Conservation (phyloP, 768 basidiomycete genomes). For the Agaricus subrufescens region DNA sequence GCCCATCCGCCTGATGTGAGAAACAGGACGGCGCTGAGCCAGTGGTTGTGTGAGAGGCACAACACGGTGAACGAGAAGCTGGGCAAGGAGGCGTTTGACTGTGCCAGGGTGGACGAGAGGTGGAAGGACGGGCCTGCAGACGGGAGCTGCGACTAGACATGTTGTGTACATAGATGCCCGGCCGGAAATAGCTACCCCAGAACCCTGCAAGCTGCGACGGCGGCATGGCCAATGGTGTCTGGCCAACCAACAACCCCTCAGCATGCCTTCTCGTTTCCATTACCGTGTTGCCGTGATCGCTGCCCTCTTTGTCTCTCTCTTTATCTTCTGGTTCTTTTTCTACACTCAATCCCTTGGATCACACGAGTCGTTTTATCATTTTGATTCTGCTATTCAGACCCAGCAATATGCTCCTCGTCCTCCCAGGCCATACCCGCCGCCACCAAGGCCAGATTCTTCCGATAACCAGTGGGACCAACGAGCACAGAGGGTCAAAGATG, state of each 20-base stretch:
- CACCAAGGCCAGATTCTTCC: not conserved
- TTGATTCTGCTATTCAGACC: not conserved
- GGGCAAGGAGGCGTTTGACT: conserved; percentile 83
- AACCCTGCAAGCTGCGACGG: no score
- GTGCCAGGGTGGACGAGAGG: conserved; percentile 74
- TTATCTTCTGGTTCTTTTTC: conserved; percentile 8
- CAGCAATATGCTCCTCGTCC: not conserved
- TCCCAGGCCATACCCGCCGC: conserved; percentile 4
- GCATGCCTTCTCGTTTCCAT: not conserved
- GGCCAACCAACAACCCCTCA: not conserved
- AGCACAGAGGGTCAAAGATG: conserved; percentile 49
- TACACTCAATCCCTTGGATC: not conserved
- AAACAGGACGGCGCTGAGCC: conserved; percentile 59
- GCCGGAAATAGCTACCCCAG: not conserved
- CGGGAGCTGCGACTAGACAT: conserved; percentile 75
- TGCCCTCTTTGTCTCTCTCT: not conserved
- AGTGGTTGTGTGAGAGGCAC: conserved; percentile 89
- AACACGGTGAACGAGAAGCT: conserved; percentile 88
- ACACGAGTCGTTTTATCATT: not conserved
- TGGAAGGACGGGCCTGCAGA: conserved; percentile 91
- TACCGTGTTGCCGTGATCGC: conserved; percentile 1
- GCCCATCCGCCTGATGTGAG: conserved; percentile 74
- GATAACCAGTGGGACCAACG: conserved; percentile 37
- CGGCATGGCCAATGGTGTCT: not conserved
- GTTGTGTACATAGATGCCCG: not conserved